These are phyloP conservation scores for Ephemerocybe angulata DNA, from an alignment of 768 basidiomycete species.

Conservation along the genomic window DNA sequence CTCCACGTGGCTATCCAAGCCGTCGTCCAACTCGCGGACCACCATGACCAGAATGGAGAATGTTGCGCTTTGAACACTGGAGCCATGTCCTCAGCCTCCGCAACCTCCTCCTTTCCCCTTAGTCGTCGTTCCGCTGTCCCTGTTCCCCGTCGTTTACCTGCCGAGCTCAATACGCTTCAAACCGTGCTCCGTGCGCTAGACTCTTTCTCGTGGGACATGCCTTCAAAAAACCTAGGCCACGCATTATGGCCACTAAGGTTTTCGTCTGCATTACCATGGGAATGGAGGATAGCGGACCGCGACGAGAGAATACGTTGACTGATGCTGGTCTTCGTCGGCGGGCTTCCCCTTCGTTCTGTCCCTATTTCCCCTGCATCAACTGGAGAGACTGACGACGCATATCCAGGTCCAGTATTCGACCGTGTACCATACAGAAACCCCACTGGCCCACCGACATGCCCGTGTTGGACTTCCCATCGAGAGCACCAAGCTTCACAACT, in stretches of 20 bases:
- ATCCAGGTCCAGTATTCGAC: too few species aligned
- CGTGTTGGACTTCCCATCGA: too few species aligned
- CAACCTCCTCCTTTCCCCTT: background rate
- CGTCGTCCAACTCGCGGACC: background rate
- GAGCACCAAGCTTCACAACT: too few species aligned
- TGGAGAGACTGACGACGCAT: too few species aligned
- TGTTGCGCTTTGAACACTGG: background rate
- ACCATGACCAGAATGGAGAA: background rate
- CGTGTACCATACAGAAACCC: too few species aligned
- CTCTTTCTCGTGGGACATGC: constrained; percentile 7
- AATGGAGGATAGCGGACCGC: constrained; percentile 17
- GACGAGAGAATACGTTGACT: too few species aligned
- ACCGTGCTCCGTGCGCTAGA: background rate
- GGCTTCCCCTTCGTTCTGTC: too few species aligned
- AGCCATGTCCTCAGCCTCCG: background rate
- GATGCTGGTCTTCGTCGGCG: too few species aligned
- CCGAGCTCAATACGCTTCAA: too few species aligned
- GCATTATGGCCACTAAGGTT: background rate
- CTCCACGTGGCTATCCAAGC: too few species aligned
- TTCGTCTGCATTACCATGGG: constrained; percentile 20
- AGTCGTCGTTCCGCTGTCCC: background rate
- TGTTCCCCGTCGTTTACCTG: background rate
- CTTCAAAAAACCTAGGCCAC: background rate
- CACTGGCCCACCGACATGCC: too few species aligned
- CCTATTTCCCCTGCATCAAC: too few species aligned